Conservation (phyloP, 306 rosid species). For the Malus sieversii region DNA sequence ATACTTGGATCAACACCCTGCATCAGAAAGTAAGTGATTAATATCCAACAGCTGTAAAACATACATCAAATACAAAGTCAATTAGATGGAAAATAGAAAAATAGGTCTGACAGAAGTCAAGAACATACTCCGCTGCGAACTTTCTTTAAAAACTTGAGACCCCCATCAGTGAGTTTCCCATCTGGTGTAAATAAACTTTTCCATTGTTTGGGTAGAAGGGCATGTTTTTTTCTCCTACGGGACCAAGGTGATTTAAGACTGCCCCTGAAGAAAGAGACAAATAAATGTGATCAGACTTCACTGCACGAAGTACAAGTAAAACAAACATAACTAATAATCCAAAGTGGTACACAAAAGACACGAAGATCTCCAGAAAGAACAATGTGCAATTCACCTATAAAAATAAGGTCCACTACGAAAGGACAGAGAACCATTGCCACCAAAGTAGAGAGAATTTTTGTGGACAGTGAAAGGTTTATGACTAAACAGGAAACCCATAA, state of each 20-base stretch:
- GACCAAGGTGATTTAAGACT: constrained; percentile 26
- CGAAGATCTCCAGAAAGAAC: not conserved
- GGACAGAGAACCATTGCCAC: not conserved
- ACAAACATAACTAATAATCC: not conserved
- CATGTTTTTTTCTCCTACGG: constrained; percentile 19
- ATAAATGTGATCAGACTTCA: not conserved
- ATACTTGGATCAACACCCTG: constrained; percentile 22
- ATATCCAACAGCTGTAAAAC: not conserved
- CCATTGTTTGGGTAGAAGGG: constrained; percentile 21
- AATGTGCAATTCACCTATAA: not conserved
- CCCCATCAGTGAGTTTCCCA: constrained; percentile 18
- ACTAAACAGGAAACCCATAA: not conserved
- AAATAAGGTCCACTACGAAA: not conserved
- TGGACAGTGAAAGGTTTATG: not conserved
- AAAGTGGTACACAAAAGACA: not conserved
- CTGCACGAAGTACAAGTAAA: not conserved
- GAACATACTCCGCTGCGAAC: constrained; percentile 21
- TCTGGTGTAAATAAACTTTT: constrained; percentile 17
- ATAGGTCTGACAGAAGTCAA: not conserved
- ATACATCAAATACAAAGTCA: not conserved
- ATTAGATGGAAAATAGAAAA: not conserved
- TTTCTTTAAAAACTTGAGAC: constrained; percentile 22
- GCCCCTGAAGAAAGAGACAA: constrained; percentile 1
- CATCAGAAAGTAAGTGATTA: not conserved
- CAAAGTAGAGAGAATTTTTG: not conserved